Evolutionary conservation across 2,329 filamentous ascomycete genomes (phyloP).

Genomic region (Bipolaris oryzae): DNA sequence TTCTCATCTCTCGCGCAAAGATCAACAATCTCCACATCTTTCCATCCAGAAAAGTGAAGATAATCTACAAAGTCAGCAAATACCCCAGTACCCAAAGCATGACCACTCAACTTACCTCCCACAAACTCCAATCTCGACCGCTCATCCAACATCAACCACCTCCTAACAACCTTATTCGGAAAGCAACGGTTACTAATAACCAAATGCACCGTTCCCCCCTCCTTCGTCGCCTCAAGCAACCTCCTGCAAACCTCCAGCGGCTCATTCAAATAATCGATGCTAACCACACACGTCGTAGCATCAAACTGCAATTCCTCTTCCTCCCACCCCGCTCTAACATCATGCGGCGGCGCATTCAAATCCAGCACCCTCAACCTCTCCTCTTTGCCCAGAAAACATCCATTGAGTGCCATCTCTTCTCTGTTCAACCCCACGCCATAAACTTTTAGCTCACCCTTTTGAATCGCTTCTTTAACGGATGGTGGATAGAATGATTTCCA

Average conservation of each 20-base stretch:
- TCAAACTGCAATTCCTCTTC: slow-evolving; percentile 42
- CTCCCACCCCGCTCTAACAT: slow-evolving; percentile 26
- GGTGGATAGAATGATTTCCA: slow-evolving; percentile 58
- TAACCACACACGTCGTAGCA: slow-evolving; percentile 58
- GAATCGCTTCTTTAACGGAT: slow-evolving; percentile 37
- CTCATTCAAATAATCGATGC: slow-evolving; percentile 58
- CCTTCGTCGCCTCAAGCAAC: slow-evolving; percentile 49
- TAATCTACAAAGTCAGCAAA: slow-evolving; percentile 45
- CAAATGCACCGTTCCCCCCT: slow-evolving; percentile 57
- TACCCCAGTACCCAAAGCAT: not conserved
- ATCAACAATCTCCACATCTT: slow-evolving; percentile 60
- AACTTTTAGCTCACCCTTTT: slow-evolving; percentile 47
- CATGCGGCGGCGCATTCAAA: slow-evolving; percentile 51
- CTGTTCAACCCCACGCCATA: slow-evolving; percentile 58
- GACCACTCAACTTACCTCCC: slow-evolving; percentile 39
- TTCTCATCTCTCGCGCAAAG: slow-evolving; percentile 51
- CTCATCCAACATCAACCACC: slow-evolving; percentile 56
- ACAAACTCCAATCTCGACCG: slow-evolving; percentile 57
- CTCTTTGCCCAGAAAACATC: slow-evolving; percentile 25
- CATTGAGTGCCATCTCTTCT: slow-evolving; percentile 54
- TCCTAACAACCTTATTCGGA: slow-evolving; percentile 58
- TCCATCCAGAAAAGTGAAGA: slow-evolving; percentile 59
- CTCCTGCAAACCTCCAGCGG: slow-evolving; percentile 55
- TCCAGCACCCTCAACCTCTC: slow-evolving; percentile 48
- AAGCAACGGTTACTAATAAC: slow-evolving; percentile 60